A percentile compares a stretch with the other conserved stretches of the same genome.
Evolutionary conservation across 495 filamentous ascomycete species (phyloP).

Genomic region (Tuber umbilicatum): DNA sequence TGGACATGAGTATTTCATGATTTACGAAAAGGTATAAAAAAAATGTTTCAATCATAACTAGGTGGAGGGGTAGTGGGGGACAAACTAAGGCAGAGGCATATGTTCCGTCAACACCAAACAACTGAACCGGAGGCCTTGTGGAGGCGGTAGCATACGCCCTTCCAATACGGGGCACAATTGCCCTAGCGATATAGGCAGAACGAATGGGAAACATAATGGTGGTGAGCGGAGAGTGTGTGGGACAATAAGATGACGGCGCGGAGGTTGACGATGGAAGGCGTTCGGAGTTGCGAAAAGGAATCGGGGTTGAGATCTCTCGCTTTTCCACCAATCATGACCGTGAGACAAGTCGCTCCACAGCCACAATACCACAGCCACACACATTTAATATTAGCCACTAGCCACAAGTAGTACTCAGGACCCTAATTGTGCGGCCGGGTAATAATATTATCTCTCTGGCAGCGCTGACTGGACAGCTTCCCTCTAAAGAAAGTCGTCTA

Average conservation of each 20-base stretch:
- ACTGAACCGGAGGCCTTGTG: conserved; percentile 75
- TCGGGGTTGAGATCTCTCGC: not conserved
- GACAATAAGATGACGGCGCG: conserved; percentile 13
- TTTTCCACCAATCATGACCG: not conserved
- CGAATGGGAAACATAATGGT: conserved; percentile 38
- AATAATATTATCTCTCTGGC: conserved; percentile 20
- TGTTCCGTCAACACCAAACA: conserved; percentile 94
- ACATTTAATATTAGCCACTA: not conserved
- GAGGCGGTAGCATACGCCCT: conserved; percentile 72
- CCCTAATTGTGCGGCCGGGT: conserved; percentile 20
- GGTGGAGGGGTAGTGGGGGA: conserved; percentile 19
- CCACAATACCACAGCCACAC: not conserved
- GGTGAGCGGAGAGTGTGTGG: conserved; percentile 19
- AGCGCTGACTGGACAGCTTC: conserved; percentile 32
- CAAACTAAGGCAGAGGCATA: conserved; percentile 96
- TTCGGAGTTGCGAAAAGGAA: conserved; percentile 2
- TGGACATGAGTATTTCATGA: not conserved
- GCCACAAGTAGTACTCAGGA: not conserved
- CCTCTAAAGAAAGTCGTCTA: not conserved
- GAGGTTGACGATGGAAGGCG: not conserved
- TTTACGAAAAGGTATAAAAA: conserved; percentile 1
- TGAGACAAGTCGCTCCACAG: not conserved
- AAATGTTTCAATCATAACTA: not conserved
- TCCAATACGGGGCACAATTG: conserved; percentile 47
- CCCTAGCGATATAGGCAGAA: conserved; percentile 42